A percentile compares a stretch with the other conserved stretches of the same genome.
Conservation (phyloP, 257 asterid species). For the Lycium ferocissimum region DNA sequence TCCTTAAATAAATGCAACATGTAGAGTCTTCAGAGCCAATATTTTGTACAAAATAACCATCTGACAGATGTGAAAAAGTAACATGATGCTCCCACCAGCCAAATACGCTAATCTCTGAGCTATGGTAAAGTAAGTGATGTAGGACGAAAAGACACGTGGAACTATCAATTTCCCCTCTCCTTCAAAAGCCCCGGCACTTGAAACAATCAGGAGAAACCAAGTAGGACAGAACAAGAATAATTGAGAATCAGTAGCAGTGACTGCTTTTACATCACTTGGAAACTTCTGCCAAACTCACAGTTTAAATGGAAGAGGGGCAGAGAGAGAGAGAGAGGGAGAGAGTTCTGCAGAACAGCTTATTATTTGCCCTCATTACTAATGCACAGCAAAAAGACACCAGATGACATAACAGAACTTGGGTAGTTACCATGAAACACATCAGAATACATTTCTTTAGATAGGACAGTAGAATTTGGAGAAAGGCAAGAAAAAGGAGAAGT, state of each 20-base stretch:
- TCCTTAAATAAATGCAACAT: neutral
- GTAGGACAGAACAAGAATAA: neutral
- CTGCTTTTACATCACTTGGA: conserved; percentile 14
- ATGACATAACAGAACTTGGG: neutral
- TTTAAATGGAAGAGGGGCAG: neutral
- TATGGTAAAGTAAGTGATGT: neutral
- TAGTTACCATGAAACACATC: conserved; percentile 10
- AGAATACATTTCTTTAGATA: conserved; percentile 7
- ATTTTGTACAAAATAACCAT: neutral
- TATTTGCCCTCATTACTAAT: neutral
- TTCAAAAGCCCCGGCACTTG: neutral
- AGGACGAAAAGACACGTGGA: neutral
- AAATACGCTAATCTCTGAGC: neutral
- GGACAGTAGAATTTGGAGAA: neutral
- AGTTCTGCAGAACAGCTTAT: neutral
- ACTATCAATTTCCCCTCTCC: neutral
- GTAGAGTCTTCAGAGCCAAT: conserved; percentile 18
- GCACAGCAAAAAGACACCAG: neutral
- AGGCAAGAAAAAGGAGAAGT: neutral
- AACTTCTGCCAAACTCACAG: conserved; percentile 20
- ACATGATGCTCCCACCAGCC: neutral
- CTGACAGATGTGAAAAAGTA: neutral
- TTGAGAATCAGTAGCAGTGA: conserved; percentile 8
- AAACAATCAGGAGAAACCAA: neutral
- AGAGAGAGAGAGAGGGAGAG: neutral